A percentile compares a stretch with the other conserved stretches of the same genome.
Conservation (phyloP, 2,329 filamentous ascomycete species). For the Teratosphaeria epicoccoides region DNA sequence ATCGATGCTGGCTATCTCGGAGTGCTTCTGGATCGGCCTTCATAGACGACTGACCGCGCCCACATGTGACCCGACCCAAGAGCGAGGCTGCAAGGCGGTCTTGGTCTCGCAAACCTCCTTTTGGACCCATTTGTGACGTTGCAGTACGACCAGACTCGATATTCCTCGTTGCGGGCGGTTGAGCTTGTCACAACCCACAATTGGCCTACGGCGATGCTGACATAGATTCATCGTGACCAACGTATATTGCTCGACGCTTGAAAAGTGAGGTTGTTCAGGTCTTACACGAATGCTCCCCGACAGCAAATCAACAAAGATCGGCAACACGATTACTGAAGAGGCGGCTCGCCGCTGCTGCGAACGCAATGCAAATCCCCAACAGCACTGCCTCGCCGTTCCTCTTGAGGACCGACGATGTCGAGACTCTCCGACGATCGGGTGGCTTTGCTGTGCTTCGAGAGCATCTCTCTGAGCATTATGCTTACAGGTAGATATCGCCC, state of each 20-base stretch:
- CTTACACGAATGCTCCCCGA: no score
- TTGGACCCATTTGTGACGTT: background rate
- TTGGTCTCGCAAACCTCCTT: background rate
- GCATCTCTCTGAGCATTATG: slow-evolving; percentile 31
- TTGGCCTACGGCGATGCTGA: background rate
- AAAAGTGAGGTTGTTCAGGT: no score
- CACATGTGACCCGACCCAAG: background rate
- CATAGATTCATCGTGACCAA: background rate
- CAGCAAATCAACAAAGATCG: no score
- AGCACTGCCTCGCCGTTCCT: slow-evolving; percentile 30
- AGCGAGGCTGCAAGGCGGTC: no score
- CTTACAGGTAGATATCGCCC: slow-evolving; percentile 25
- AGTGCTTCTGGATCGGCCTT: no score
- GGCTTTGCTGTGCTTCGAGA: slow-evolving; percentile 35
- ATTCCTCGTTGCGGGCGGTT: background rate
- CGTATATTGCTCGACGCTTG: no score
- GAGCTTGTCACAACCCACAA: background rate
- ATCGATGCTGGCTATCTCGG: no score
- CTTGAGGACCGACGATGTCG: slow-evolving; percentile 33
- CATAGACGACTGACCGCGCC: background rate
- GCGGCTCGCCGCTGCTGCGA: background rate
- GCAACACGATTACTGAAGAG: background rate
- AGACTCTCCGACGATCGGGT: slow-evolving; percentile 29
- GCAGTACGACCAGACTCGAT: background rate
- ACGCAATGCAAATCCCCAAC: background rate